These are phyloP conservation scores for Lagenaria siceraria DNA, from an alignment of 306 rosid genomes.

Conservation along the genomic window DNA sequence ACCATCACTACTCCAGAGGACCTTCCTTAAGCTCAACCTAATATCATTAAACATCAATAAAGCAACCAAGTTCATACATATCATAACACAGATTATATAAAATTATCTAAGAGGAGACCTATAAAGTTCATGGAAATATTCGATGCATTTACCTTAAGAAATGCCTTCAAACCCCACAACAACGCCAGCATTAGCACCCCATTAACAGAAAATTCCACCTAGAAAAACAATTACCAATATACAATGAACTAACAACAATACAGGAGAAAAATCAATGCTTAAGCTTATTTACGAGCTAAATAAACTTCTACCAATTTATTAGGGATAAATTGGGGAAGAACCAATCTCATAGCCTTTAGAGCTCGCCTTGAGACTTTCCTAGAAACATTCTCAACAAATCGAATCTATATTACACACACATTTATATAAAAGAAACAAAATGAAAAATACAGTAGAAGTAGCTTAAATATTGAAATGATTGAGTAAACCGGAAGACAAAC, in stretches of 20 bases:
- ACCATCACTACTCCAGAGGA: conserved; percentile 78
- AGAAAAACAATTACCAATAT: background rate
- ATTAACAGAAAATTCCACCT: conserved; percentile 60
- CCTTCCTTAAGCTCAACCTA: conserved; percentile 96
- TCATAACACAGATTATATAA: background rate
- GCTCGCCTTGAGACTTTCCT: conserved; percentile 53
- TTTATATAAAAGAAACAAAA: too few species aligned
- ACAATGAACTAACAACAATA: background rate
- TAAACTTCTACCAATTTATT: conserved; percentile 34
- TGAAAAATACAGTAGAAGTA: too few species aligned
- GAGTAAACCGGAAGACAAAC: too few species aligned
- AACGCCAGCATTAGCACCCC: conserved; percentile 49
- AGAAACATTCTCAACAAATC: conserved; percentile 54
- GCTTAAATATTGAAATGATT: too few species aligned
- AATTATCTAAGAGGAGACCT: too few species aligned
- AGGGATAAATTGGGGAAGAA: conserved; percentile 53
- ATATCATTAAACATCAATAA: background rate
- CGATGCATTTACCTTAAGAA: conserved; percentile 48
- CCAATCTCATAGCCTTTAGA: conserved; percentile 50
- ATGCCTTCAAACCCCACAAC: conserved; percentile 62
- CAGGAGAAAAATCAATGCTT: background rate
- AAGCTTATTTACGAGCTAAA: background rate
- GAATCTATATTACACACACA: conserved; percentile 17
- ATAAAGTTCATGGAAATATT: too few species aligned
- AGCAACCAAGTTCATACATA: background rate